Evolutionary conservation across 257 asterid species (phyloP).

Genomic region (Linderniella brevidens): DNA sequence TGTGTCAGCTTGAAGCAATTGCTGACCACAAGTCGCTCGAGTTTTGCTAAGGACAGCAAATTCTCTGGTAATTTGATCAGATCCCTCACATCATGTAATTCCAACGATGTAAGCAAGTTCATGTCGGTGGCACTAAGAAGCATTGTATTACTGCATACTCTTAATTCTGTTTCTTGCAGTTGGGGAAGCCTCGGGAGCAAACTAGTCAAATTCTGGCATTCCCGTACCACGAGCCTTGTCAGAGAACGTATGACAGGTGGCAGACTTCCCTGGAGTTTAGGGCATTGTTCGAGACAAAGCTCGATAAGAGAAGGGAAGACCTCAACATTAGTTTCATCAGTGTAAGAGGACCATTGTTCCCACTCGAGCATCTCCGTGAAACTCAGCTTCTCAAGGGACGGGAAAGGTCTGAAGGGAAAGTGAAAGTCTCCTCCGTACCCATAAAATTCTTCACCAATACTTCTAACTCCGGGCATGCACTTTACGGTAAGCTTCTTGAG

Average conservation of each 20-base stretch:
- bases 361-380: constrained; percentile 27
- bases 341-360: constrained; percentile 20
- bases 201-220: constrained; percentile 19
- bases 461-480: constrained; percentile 20
- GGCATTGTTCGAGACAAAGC: constrained; percentile 27
- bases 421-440: constrained; percentile 10
- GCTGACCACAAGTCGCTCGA: constrained; percentile 18
- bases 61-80: constrained; percentile 20
- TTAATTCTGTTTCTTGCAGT: constrained; percentile 19
- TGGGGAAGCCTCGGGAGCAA: constrained; percentile 21
- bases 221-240: constrained; percentile 18
- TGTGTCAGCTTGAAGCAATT: constrained; percentile 18
- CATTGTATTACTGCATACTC: constrained; percentile 16
- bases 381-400: constrained; percentile 20
- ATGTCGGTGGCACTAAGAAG: constrained; percentile 13
- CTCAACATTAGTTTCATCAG: constrained; percentile 9
- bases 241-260: constrained; percentile 21
- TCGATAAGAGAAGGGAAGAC: constrained; percentile 23
- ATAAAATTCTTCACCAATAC: constrained; percentile 24
- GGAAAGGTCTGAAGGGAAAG: constrained; percentile 19
- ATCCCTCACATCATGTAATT: constrained; percentile 21
- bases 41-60: constrained; percentile 13
- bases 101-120: constrained; percentile 19
- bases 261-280: constrained; percentile 21
- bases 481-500: constrained; percentile 19